Conservation (phyloP, 225 moss, liverwort and hornwort species). For the Thuidium tamariscinum region DNA sequence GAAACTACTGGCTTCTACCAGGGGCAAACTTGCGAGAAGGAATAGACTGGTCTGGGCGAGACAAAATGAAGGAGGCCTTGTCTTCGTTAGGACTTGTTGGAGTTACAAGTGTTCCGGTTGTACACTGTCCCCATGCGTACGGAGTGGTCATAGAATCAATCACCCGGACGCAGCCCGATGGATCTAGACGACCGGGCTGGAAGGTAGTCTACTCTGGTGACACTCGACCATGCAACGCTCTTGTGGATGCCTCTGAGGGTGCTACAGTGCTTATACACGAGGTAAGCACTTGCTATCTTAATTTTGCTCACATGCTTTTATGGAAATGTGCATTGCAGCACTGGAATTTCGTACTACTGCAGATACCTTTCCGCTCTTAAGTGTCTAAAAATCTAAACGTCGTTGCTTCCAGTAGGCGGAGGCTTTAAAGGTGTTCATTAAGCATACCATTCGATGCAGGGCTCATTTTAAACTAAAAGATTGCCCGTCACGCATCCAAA, state of each 20-base stretch:
- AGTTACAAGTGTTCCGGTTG: constrained; percentile 80
- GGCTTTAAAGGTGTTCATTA: not conserved
- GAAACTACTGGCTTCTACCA: constrained; percentile 77
- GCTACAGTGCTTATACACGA: constrained; percentile 97
- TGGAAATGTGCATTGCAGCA: not conserved
- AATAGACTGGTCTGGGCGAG: constrained; percentile 69
- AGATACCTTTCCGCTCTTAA: not conserved
- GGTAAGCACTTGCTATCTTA: constrained; percentile 23
- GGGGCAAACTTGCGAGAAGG: constrained; percentile 72
- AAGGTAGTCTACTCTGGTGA: constrained; percentile 97
- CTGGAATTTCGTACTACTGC: not conserved
- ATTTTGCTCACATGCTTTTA: not conserved
- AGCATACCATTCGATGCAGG: not conserved
- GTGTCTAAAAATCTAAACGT: not conserved
- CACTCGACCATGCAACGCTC: constrained; percentile 81
- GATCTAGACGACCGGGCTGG: constrained; percentile 57
- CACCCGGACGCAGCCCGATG: constrained; percentile 7
- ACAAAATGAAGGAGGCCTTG: constrained; percentile 44
- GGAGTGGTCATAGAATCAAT: constrained; percentile 70
- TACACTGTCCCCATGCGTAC: constrained; percentile 92
- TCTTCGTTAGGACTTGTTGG: constrained; percentile 46
- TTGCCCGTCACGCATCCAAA: not conserved
- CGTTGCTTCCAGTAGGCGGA: not conserved
- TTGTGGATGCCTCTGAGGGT: constrained; percentile 78
- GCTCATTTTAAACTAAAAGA: not conserved